A percentile compares a stretch with the other conserved stretches of the same genome.
phyloP scores from a whole-genome alignment of 2,329 filamentous ascomycete species.

The Catunica adiposa region DNA sequence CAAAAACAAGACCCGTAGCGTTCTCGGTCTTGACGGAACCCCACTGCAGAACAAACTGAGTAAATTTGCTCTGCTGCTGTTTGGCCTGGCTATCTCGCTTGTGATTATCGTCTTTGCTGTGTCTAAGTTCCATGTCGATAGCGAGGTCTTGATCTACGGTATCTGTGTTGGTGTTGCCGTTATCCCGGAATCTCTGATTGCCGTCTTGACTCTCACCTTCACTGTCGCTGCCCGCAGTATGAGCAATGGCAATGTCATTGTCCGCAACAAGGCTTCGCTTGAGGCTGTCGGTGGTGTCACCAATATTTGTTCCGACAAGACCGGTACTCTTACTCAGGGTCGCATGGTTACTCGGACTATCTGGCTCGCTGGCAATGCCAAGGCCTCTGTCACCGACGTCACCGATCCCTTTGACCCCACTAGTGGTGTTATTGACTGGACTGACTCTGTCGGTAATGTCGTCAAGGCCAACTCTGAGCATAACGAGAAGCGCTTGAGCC shows the following conservation, averaged over 20 bases:
- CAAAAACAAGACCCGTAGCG: slow-evolving; percentile 30
- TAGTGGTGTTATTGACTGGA: slow-evolving; percentile 35
- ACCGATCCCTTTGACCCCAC: slow-evolving; percentile 45
- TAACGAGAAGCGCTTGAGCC: slow-evolving; percentile 14
- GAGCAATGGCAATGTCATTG: slow-evolving; percentile 47
- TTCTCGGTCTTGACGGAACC: slow-evolving; percentile 56
- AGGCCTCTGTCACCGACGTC: slow-evolving; percentile 36
- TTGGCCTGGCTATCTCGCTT: slow-evolving; percentile 49
- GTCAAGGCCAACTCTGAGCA: slow-evolving; percentile 6
- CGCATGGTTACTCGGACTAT: slow-evolving; percentile 50
- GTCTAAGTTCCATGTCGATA: slow-evolving; percentile 34
- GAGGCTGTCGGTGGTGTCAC: slow-evolving; percentile 55
- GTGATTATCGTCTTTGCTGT: slow-evolving; percentile 46
- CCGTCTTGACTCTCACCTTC: slow-evolving; percentile 56
- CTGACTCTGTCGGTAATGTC: slow-evolving; percentile 19
- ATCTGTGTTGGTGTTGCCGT: slow-evolving; percentile 47
- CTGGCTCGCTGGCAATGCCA: slow-evolving; percentile 39
- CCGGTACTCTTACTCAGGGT: slow-evolving; percentile 48
- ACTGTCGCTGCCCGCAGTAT: slow-evolving; percentile 49
- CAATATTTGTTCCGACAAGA: slow-evolving; percentile 56
- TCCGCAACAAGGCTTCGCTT: slow-evolving; percentile 46
- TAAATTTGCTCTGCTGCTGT: slow-evolving; percentile 69
- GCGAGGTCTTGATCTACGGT: slow-evolving; percentile 44
- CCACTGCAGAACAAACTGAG: slow-evolving; percentile 73
- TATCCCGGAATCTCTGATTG: slow-evolving; percentile 50